These are phyloP conservation scores for Phaeoacremonium minimum DNA, from an alignment of 2,329 filamentous ascomycete species.

Conservation along the genomic window DNA sequence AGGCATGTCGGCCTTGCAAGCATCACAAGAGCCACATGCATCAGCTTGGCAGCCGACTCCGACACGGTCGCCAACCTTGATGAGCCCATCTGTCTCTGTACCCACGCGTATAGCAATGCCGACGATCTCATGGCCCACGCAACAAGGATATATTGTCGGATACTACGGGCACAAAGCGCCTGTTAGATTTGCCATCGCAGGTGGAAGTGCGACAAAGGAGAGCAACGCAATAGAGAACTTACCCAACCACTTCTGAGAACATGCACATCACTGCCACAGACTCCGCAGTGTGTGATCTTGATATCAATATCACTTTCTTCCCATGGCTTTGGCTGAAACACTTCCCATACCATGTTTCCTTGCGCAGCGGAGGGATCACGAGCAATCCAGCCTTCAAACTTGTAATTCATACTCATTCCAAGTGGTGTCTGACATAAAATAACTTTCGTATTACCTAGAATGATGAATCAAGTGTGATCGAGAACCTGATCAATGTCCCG, in stretches of 20 bases:
- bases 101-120: slow-evolving; percentile 48
- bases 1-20: slow-evolving; percentile 29
- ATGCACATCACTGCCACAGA: slow-evolving; percentile 57
- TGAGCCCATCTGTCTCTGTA: slow-evolving; percentile 28
- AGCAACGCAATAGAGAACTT: slow-evolving; percentile 2
- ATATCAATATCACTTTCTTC: slow-evolving; percentile 59
- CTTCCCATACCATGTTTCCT: slow-evolving; percentile 44
- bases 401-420: too few species aligned
- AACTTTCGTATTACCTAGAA: too few species aligned
- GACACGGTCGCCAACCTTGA: slow-evolving; percentile 57
- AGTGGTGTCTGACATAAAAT: too few species aligned
- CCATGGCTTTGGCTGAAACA: slow-evolving; percentile 55
- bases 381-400: slow-evolving; percentile 41
- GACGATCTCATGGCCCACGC: slow-evolving; percentile 58
- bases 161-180: not conserved
- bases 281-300: slow-evolving; percentile 55
- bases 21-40: slow-evolving; percentile 42
- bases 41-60: slow-evolving; percentile 54
- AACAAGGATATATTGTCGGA: slow-evolving; percentile 31
- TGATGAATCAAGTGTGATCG: too few species aligned
- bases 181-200: not conserved
- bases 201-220: not conserved
- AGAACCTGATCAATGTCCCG: too few species aligned
- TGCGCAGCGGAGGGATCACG: slow-evolving; percentile 28
- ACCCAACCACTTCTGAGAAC: slow-evolving; percentile 46